Base-by-base conservation (phyloP, 495 filamentous ascomycete genomes). In the Penicillium daleae region DNA sequence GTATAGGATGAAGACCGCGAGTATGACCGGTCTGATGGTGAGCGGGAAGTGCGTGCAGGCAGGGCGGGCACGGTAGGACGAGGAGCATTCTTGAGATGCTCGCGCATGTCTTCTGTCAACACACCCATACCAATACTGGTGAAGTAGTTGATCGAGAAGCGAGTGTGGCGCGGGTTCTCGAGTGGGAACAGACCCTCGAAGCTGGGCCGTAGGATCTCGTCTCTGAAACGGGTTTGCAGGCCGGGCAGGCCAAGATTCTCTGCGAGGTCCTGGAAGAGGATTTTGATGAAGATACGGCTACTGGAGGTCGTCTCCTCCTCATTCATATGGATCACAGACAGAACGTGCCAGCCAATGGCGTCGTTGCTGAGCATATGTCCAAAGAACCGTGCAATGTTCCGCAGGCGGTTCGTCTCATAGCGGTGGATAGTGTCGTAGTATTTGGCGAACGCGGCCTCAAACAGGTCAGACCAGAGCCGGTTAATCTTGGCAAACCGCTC, bases 141-240 rank as follows among this genome's bases (percentile, higher is more conserved):
- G 75, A 98, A 98, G 79, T 96, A 99, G 75, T 99, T 99, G 86
- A 98, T 96, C 21, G 94, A 91, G 81, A 99, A 99, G 46, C 95
- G 88, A 15, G 92, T 94, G 75, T 97, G 92, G 59, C 90, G 86
- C 8, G 92, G 87, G 69, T 94, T 91, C 69, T 97, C 92, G 39
- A 71, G 70, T 0, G 95, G 96, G 84, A 99, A 99, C 9, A 99
- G 78, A 54, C 96, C 94, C 31, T 89, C 84, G 61, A 96, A 89
- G 69, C 86, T 90, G 50, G 91, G 86, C 57, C 89, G 89, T 15
- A 97, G 81, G 32, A 87, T 81, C 15, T 93, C 88, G 64, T 97
- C 92, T 68, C 83, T 87, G 66, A 97, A 77, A 22, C 89, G 87
- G 42, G 86, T 85, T 66, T 89, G 86, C 42, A 99, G 76, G 64